These are phyloP conservation scores for Trifolium subterraneum DNA, from an alignment of 306 rosid species.

Conservation along the genomic window DNA sequence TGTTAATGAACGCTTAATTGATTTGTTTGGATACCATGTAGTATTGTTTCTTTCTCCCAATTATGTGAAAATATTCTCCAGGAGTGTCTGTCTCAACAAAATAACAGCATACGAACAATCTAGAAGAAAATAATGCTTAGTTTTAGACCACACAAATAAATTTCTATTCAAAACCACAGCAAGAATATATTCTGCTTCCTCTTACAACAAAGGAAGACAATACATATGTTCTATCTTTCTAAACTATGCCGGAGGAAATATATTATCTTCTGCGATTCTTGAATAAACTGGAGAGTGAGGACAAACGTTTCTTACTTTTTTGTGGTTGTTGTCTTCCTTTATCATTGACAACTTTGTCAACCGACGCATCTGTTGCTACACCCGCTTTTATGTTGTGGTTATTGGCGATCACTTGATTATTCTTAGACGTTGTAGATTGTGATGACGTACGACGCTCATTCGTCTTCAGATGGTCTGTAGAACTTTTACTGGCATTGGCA, in stretches of 20 bases:
- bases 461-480: constrained; percentile 36
- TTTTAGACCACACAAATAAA: constrained; percentile 5
- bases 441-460: constrained; percentile 32
- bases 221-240: constrained; percentile 15
- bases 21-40: neutral
- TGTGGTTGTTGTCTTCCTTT: constrained; percentile 25
- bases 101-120: constrained; percentile 2
- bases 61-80: constrained; percentile 10
- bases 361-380: constrained; percentile 32
- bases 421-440: constrained; percentile 33
- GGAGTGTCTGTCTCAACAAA: constrained; percentile 27
- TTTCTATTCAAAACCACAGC: constrained; percentile 7
- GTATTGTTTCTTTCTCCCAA: constrained; percentile 4
- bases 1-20: neutral
- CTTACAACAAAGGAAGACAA: neutral
- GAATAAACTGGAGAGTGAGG: constrained; percentile 61
- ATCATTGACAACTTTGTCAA: constrained; percentile 27
- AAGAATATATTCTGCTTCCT: constrained; percentile 30
- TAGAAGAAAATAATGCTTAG: constrained; percentile 13
- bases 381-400: constrained; percentile 28
- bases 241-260: constrained; percentile 33
- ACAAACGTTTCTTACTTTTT: constrained; percentile 29
- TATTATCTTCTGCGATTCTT: constrained; percentile 39
- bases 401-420: constrained; percentile 36
- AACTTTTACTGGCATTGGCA: constrained; percentile 22